Evolutionary conservation across 192 early-diverging fungal species (phyloP).

Genomic region (Radiomyces spectabilis): DNA sequence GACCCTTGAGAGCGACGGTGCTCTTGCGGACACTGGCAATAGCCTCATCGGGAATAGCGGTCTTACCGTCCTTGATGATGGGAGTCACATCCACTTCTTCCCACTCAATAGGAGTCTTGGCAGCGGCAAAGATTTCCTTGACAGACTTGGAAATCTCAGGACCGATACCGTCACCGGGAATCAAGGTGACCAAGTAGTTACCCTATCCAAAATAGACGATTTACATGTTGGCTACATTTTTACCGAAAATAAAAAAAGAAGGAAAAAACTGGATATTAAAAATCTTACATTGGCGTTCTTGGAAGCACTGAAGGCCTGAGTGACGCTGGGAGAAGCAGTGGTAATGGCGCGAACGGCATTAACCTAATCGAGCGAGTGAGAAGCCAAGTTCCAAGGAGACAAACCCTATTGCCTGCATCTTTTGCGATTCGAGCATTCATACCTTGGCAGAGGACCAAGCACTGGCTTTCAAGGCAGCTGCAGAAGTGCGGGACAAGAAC

Average conservation of each 20-base stretch:
- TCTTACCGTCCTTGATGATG: constrained; percentile 84
- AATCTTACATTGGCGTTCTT: constrained; percentile 51
- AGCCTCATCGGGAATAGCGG: constrained; percentile 89
- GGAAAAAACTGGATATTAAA: not conserved
- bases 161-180: constrained; percentile 77
- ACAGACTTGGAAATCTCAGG: constrained; percentile 95
- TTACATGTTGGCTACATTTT: not conserved
- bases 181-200: constrained; percentile 87
- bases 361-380: constrained; percentile 8
- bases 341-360: constrained; percentile 32
- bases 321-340: constrained; percentile 36
- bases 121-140: constrained; percentile 85
- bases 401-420: no score
- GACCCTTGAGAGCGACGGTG: constrained; percentile 96
- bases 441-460: constrained; percentile 26
- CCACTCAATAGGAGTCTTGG: constrained; percentile 94
- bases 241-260: not conserved
- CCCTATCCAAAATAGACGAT: constrained; percentile 34
- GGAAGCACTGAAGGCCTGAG: constrained; percentile 41
- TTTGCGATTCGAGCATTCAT: not conserved
- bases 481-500: constrained; percentile 30
- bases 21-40: constrained; percentile 87
- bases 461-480: constrained; percentile 18
- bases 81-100: constrained; percentile 93
- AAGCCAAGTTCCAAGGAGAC: no score